Evolutionary conservation across 306 rosid species (phyloP).

Genomic region (Morella rubra): DNA sequence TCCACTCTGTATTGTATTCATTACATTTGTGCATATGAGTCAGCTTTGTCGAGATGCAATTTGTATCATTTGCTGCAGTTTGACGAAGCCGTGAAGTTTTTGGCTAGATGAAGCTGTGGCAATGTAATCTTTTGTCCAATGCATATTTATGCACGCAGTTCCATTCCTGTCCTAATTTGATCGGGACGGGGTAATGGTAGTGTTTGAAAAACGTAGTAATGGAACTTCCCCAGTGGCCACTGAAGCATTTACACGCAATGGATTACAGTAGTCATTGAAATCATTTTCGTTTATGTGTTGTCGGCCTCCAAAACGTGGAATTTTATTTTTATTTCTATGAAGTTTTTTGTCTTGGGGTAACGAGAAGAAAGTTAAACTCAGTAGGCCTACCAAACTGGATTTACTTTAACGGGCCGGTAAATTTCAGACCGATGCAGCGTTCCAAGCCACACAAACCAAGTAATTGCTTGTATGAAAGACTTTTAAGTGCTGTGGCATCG

Average conservation of each 20-base stretch:
- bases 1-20: slow-evolving; percentile 65
- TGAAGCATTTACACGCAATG: background rate
- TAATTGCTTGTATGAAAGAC: too few species aligned
- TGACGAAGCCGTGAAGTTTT: slow-evolving; percentile 40
- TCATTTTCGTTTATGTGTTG: too few species aligned
- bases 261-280: background rate
- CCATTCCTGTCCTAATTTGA: background rate
- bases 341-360: too few species aligned
- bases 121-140: slow-evolving; percentile 34
- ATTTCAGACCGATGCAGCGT: too few species aligned
- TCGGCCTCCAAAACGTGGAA: too few species aligned
- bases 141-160: slow-evolving; percentile 16
- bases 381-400: too few species aligned
- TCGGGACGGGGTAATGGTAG: background rate
- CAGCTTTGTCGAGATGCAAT: slow-evolving; percentile 59
- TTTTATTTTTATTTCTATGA: too few species aligned
- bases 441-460: too few species aligned
- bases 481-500: too few species aligned
- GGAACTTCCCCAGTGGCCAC: background rate
- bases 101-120: slow-evolving; percentile 44
- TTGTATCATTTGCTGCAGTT: slow-evolving; percentile 57
- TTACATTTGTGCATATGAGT: slow-evolving; percentile 85
- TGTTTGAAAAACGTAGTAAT: background rate
- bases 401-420: too few species aligned
- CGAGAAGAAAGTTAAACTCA: too few species aligned